Evolutionary conservation across 2,329 filamentous ascomycete genomes (phyloP).

Genomic region (Fusarium incarnatum): DNA sequence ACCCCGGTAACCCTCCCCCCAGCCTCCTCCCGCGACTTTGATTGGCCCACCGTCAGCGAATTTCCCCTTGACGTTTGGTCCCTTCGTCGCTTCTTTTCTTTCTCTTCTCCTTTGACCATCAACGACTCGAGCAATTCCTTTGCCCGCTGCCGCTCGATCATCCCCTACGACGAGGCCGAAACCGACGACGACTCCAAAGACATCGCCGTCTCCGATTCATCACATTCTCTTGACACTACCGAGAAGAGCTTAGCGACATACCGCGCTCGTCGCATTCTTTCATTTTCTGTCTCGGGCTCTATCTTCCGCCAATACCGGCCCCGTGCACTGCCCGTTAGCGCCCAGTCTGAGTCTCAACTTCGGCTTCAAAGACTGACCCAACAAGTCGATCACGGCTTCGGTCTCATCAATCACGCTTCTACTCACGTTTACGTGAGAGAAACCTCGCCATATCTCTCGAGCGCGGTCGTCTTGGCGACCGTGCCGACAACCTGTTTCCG

Average conservation of each 20-base stretch:
- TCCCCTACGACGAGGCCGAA: conserved; percentile 12
- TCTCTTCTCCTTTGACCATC: conserved; percentile 37
- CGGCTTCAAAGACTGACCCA: conserved; percentile 17
- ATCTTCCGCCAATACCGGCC: conserved; percentile 34
- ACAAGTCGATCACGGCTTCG: conserved; percentile 10
- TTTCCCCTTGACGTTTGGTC: conserved; percentile 34
- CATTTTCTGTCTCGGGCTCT: conserved; percentile 24
- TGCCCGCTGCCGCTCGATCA: conserved; percentile 31
- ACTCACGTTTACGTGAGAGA: conserved; percentile 43
- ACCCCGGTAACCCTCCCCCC: conserved; percentile 23
- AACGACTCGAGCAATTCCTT: conserved; percentile 42
- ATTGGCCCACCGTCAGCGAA: conserved; percentile 38
- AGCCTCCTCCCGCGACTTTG: conserved; percentile 18
- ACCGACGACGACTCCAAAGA: conserved; percentile 6
- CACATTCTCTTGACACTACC: conserved; percentile 7
- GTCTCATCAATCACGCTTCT: conserved; percentile 8
- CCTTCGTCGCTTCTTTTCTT: conserved; percentile 40
- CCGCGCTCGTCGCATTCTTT: conserved; percentile 35
- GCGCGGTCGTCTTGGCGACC: conserved; percentile 61
- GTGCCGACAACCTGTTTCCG: conserved; percentile 57
- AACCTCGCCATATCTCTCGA: conserved; percentile 45
- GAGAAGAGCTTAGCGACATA: conserved; percentile 27
- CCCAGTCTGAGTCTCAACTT: conserved; percentile 6
- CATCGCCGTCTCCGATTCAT: not conserved
- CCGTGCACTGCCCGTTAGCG: conserved; percentile 32